A percentile compares a stretch with the other conserved stretches of the same genome.
Evolutionary conservation across 2,329 filamentous ascomycete genomes (phyloP).

Genomic region (Trichothecium sympodiale): DNA sequence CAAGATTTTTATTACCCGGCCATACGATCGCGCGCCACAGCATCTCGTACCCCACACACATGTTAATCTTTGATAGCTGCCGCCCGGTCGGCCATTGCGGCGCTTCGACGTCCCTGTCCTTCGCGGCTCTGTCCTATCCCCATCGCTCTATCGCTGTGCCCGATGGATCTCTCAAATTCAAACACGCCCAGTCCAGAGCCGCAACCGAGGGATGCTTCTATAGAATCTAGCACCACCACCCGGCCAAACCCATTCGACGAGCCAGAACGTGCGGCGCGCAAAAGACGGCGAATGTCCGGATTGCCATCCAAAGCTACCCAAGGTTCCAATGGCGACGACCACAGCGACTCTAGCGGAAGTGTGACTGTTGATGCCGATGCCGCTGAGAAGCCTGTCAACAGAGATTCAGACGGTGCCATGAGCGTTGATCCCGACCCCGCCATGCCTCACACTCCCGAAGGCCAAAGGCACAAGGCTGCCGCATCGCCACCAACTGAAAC

Average conservation of each 20-base stretch:
- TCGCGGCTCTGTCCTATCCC: slow-evolving; percentile 22
- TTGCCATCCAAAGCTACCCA: slow-evolving; percentile 2
- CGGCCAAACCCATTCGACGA: slow-evolving; percentile 56
- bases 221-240: slow-evolving; percentile 51
- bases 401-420: neutral
- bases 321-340: neutral
- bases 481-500: slow-evolving; percentile 21
- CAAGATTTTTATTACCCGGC: slow-evolving; percentile 4
- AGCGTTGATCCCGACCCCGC: neutral
- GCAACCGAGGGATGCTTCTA: slow-evolving; percentile 48
- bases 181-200: slow-evolving; percentile 35
- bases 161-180: slow-evolving; percentile 38
- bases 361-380: neutral
- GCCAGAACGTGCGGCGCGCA: slow-evolving; percentile 42
- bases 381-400: neutral
- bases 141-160: slow-evolving; percentile 25
- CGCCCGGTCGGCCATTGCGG: slow-evolving; percentile 43
- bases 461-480: slow-evolving; percentile 26
- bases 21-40: neutral
- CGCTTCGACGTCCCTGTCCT: slow-evolving; percentile 35
- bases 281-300: slow-evolving; percentile 43
- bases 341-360: slow-evolving; percentile 1
- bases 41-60: slow-evolving; percentile 28
- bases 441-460: neutral
- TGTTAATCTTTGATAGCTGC: slow-evolving; percentile 44